Conservation (phyloP, 2,329 filamentous ascomycete species). For the Thielaviopsis euricoi region DNA sequence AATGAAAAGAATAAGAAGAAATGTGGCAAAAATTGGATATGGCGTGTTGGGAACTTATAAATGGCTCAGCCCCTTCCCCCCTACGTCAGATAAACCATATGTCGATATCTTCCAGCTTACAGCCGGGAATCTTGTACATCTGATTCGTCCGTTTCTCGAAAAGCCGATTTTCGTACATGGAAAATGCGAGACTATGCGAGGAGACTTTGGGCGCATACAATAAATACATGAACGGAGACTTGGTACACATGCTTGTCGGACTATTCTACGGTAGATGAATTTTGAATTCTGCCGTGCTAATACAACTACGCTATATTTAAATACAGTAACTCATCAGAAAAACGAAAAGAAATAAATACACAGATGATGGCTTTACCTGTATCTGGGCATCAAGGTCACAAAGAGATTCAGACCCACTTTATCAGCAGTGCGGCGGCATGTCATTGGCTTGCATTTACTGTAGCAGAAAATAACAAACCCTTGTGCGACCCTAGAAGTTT, state of each 20-base stretch:
- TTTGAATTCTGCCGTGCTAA: too few relatives aligned
- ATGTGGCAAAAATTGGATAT: neutral
- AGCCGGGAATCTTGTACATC: neutral
- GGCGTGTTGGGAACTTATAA: neutral
- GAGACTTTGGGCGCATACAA: neutral
- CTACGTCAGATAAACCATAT: neutral
- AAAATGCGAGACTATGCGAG: neutral
- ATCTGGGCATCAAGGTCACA: too few relatives aligned
- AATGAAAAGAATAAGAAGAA: neutral
- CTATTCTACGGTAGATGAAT: too few relatives aligned
- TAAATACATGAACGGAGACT: neutral
- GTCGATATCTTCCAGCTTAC: neutral
- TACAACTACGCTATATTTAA: too few relatives aligned
- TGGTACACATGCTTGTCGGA: too few relatives aligned
- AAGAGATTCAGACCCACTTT: too few relatives aligned
- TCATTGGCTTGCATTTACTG: neutral
- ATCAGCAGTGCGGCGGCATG: neutral
- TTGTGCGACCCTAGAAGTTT: conserved; percentile 5
- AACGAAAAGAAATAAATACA: too few relatives aligned
- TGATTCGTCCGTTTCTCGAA: neutral
- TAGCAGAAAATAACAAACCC: neutral
- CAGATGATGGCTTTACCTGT: too few relatives aligned
- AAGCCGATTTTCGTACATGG: neutral
- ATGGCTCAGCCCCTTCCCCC: neutral
- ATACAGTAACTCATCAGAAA: too few relatives aligned